Percentiles rank a stretch among this genome's conserved stretches.
Conservation (phyloP, 2,329 filamentous ascomycete genomes). For the Paecilomyces fulvus region DNA sequence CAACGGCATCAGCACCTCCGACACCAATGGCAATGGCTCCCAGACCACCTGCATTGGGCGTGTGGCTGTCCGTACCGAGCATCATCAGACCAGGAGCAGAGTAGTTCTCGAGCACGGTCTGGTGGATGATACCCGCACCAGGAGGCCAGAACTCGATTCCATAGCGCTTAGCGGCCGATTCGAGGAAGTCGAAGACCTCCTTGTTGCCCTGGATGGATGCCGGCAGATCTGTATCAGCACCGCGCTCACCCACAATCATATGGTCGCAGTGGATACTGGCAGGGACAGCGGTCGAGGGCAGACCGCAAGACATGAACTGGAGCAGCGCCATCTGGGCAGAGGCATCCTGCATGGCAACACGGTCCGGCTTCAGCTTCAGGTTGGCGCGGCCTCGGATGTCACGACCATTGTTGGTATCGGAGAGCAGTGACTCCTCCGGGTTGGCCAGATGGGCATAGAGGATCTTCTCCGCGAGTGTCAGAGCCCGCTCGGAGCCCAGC, state of each 20-base stretch:
- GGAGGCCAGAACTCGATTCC: conserved; percentile 95
- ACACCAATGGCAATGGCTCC: conserved; percentile 94
- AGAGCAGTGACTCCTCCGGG: conserved; percentile 77
- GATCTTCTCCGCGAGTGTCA: conserved; percentile 96
- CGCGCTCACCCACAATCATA: conserved; percentile 91
- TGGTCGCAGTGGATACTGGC: conserved; percentile 99
- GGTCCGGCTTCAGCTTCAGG: conserved; percentile 92
- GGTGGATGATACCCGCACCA: conserved; percentile 91
- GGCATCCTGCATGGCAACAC: conserved; percentile 98
- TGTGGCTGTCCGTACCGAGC: conserved; percentile 96
- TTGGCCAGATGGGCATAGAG: conserved; percentile 92
- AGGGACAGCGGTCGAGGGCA: conserved; percentile 82
- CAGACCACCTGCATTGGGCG: conserved; percentile 90
- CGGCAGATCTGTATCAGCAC: conserved; percentile 75
- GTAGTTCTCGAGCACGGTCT: conserved; percentile 97
- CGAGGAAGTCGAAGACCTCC: conserved; percentile 95
- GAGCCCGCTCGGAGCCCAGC: conserved; percentile 52
- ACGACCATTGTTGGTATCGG: conserved; percentile 72
- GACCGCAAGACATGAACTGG: conserved; percentile 96
- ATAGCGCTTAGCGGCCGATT: conserved; percentile 83
- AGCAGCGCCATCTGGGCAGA: conserved; percentile 96
- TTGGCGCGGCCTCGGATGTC: conserved; percentile 82
- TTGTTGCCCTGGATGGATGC: conserved; percentile 84
- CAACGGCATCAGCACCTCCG: conserved; percentile 92
- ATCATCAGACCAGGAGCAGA: conserved; percentile 97